These are phyloP conservation scores for Eucalyptus lansdowneana DNA, from an alignment of 345 rosid genomes.

Conservation along the genomic window DNA sequence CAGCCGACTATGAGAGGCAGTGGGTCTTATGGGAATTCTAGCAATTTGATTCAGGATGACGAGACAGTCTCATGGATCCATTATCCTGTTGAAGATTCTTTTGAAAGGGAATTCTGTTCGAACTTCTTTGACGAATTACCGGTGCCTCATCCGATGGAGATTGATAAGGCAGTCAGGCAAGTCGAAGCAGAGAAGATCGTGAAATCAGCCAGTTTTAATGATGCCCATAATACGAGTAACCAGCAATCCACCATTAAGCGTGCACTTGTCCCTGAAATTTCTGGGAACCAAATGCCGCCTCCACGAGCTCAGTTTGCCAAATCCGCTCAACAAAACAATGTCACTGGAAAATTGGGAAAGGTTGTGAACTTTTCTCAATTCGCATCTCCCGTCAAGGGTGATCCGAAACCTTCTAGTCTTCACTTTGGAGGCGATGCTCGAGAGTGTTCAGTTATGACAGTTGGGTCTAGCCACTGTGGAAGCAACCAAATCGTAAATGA, in stretches of 20 bases:
- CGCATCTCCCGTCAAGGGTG: not conserved
- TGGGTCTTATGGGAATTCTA: slow-evolving; percentile 13
- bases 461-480: slow-evolving; percentile 51
- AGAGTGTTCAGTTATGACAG: slow-evolving; percentile 39
- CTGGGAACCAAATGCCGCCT: slow-evolving; percentile 23
- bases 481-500: slow-evolving; percentile 38
- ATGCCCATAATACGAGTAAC: not conserved
- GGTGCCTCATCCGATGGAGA: slow-evolving; percentile 1
- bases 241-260: slow-evolving; percentile 2
- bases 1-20: not conserved
- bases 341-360: slow-evolving; percentile 5
- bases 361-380: slow-evolving; percentile 3
- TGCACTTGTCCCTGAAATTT: not conserved
- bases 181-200: slow-evolving; percentile 1
- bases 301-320: slow-evolving; percentile 19
- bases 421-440: slow-evolving; percentile 1
- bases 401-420: not conserved
- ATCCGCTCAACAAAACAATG: slow-evolving; percentile 5
- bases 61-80: slow-evolving; percentile 63
- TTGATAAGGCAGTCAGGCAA: slow-evolving; percentile 13
- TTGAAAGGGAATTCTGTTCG: slow-evolving; percentile 47
- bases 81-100: slow-evolving; percentile 37
- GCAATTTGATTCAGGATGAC: slow-evolving; percentile 34
- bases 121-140: slow-evolving; percentile 26
- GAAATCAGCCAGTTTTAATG: not conserved